phyloP scores from a whole-genome alignment of 176 grass and related monocot species.

The Sorghum bicolor region DNA sequence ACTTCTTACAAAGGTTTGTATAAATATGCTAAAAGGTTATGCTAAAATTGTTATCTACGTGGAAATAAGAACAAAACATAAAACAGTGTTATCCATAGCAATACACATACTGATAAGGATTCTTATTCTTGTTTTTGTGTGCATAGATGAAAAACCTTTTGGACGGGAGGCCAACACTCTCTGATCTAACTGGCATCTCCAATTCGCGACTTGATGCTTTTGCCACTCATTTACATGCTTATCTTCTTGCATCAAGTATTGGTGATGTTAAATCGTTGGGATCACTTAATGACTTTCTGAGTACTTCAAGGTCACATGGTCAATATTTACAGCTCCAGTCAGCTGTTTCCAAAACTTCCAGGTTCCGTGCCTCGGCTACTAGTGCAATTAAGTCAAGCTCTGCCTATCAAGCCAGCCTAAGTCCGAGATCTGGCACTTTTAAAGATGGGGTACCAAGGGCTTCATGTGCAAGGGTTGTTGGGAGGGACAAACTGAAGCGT shows the following conservation, averaged over 20 bases:
- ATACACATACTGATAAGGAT: background rate
- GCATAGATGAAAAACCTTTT: slow-evolving; percentile 89
- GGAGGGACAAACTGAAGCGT: slow-evolving; percentile 57
- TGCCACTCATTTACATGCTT: slow-evolving; percentile 70
- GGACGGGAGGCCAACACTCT: slow-evolving; percentile 61
- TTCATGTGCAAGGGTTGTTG: slow-evolving; percentile 43
- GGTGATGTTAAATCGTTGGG: slow-evolving; percentile 56
- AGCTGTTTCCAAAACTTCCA: slow-evolving; percentile 39
- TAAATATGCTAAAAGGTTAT: slow-evolving; percentile 5
- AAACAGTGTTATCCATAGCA: background rate
- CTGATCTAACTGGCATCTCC: slow-evolving; percentile 85
- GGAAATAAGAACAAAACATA: background rate
- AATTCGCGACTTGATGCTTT: slow-evolving; percentile 70
- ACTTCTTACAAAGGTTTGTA: slow-evolving; percentile 71
- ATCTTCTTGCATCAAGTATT: slow-evolving; percentile 62
- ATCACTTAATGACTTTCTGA: slow-evolving; percentile 20
- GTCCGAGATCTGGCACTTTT: slow-evolving; percentile 70
- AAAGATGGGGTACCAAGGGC: slow-evolving; percentile 64
- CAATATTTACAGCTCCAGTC: slow-evolving; percentile 42
- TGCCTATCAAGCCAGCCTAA: slow-evolving; percentile 55
- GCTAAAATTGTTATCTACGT: background rate
- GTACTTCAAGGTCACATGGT: slow-evolving; percentile 24
- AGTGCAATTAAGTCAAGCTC: slow-evolving; percentile 37
- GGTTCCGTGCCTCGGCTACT: slow-evolving; percentile 27
- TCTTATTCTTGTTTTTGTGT: slow-evolving; percentile 12